A percentile compares a stretch with the other conserved stretches of the same genome.
These are phyloP conservation scores for Amaranthus tricolor DNA, from an alignment of 179 eudicot species.

Conservation along the genomic window DNA sequence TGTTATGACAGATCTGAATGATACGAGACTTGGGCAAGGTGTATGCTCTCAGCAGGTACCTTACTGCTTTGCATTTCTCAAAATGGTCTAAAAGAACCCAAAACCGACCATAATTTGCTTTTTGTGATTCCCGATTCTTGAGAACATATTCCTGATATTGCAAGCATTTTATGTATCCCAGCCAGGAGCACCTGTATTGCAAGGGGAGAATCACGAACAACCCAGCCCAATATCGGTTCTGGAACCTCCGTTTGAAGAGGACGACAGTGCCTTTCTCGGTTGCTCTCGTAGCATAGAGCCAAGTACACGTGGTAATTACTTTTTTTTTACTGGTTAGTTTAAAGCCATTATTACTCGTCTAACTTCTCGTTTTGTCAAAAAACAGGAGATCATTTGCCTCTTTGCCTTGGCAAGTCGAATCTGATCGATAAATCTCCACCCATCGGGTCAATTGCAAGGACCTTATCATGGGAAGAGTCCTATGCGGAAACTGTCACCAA, in stretches of 20 bases:
- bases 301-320: constrained; percentile 43
- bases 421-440: constrained; percentile 89
- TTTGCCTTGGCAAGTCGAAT: constrained; percentile 45
- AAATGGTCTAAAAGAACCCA: no score
- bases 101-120: no score
- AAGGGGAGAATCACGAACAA: constrained; percentile 69
- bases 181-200: constrained; percentile 31
- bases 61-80: neutral
- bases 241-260: constrained; percentile 73
- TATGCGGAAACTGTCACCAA: constrained; percentile 44
- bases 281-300: constrained; percentile 38
- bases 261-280: constrained; percentile 40
- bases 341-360: neutral
- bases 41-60: constrained; percentile 52
- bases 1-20: constrained; percentile 30
- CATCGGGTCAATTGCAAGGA: constrained; percentile 86
- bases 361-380: constrained; percentile 3
- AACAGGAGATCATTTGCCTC: constrained; percentile 37
- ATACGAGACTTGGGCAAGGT: constrained; percentile 30
- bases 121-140: neutral
- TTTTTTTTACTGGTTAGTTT: neutral
- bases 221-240: constrained; percentile 95
- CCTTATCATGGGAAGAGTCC: constrained; percentile 76
- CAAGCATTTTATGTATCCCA: constrained; percentile 38
- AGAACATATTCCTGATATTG: constrained; percentile 18